A percentile compares a stretch with the other conserved stretches of the same genome.
Evolutionary conservation across 2,329 filamentous ascomycete genomes (phyloP).

Genomic region (Penicillium sp.): DNA sequence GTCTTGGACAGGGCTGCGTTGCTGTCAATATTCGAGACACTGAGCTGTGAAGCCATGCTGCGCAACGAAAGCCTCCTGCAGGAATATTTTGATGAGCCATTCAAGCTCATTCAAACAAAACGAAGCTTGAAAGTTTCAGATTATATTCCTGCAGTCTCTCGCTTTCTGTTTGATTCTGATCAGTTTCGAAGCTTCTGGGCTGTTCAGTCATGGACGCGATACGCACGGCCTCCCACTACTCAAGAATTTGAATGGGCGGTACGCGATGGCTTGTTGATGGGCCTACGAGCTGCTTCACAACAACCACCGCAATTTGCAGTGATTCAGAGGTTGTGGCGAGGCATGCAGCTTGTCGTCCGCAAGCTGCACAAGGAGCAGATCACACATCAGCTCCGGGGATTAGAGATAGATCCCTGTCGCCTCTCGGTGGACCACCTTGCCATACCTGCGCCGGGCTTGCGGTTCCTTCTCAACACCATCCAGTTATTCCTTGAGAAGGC

Average conservation of each 20-base stretch:
- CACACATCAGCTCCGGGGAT: conserved; percentile 64
- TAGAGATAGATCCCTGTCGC: conserved; percentile 62
- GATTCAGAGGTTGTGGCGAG: conserved; percentile 70
- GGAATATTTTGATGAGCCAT: conserved; percentile 69
- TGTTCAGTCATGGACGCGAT: conserved; percentile 56
- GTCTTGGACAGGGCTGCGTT: conserved; percentile 54
- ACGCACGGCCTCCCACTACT: conserved; percentile 55
- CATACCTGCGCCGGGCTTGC: conserved; percentile 54
- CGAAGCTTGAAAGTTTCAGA: conserved; percentile 67
- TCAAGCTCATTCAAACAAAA: conserved; percentile 68
- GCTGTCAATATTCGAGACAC: conserved; percentile 74
- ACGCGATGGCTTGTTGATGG: conserved; percentile 59
- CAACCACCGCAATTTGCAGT: conserved; percentile 45
- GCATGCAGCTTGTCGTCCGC: conserved; percentile 63
- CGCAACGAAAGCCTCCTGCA: conserved; percentile 46
- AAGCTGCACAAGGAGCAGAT: conserved; percentile 66
- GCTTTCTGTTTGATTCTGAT: conserved; percentile 72
- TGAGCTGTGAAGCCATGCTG: conserved; percentile 76
- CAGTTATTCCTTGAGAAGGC: conserved; percentile 64
- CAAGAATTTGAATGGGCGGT: conserved; percentile 83
- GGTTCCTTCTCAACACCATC: conserved; percentile 62
- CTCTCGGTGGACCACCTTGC: conserved; percentile 58
- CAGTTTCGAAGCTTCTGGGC: conserved; percentile 59
- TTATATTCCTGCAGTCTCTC: conserved; percentile 71
- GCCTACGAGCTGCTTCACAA: conserved; percentile 55